These are phyloP conservation scores for Umbelopsis sp. DNA, from an alignment of 192 early-diverging fungal genomes.

Conservation along the genomic window DNA sequence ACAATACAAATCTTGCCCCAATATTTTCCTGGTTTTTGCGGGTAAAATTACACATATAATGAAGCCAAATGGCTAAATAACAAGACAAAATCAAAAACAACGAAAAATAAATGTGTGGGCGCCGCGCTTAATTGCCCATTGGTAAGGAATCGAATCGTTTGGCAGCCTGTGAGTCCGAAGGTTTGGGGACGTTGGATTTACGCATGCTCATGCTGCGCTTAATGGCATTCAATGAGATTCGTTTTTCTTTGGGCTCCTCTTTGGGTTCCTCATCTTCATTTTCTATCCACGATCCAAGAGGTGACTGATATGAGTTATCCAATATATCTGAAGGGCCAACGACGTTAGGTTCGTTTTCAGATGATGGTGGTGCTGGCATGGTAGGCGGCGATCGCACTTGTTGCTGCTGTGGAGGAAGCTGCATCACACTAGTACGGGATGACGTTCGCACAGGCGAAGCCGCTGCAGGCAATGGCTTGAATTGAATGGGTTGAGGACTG, in stretches of 20 bases:
- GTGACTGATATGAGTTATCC: neutral
- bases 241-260: conserved; percentile 5
- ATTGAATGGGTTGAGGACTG: neutral
- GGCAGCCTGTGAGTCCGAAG: neutral
- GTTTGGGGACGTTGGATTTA: neutral
- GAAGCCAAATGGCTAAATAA: neutral
- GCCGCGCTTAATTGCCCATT: neutral
- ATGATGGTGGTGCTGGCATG: neutral
- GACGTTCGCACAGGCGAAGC: conserved; percentile 7
- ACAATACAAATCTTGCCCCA: too few species aligned
- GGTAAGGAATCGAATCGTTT: neutral
- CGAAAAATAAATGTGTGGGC: neutral
- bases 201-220: conserved; percentile 9
- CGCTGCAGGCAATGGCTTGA: neutral
- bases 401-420: neutral
- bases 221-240: neutral
- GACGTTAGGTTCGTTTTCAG: neutral
- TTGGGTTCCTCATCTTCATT: neutral
- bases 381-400: neutral
- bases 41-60: neutral
- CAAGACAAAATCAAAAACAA: neutral
- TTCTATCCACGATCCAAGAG: neutral
- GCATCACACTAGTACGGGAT: conserved; percentile 1
- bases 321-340: neutral
- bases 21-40: too few species aligned